Evolutionary conservation across 2,329 filamentous ascomycete species (phyloP), one percentile per base, ranked within the genome.

Genomic region (Ophiostoma sp.): DNA sequence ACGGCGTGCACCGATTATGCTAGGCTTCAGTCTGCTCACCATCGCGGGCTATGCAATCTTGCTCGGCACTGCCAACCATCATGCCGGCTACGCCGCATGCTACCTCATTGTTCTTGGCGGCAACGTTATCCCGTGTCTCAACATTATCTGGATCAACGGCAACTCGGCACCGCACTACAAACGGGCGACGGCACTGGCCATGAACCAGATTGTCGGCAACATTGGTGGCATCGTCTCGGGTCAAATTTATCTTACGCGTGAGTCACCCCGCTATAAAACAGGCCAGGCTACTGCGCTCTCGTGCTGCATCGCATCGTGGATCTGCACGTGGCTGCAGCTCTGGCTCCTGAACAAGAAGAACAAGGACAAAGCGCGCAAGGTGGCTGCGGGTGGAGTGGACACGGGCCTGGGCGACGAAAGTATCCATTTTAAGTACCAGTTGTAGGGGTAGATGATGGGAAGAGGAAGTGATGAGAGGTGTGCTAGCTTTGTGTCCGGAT

Each of bases 81-180:
- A 48, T 19, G 45, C 45, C 12, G 45, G 45, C 45, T 48, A 48
- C 12, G 45, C 45, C 15, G 45, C 45, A 11, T 48, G 45, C 45
- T 48, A 48, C 45, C 45, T 48, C 15, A 48, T 48, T 17, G 45
- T 48, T 15, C 15, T 48, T 2, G 45, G 45, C 2, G 45, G 45
- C 45, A 48, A 72, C 61, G 63, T 59, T 3, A 55, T 64, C 48
- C 63, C 71, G 9, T 63, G 71, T 33, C 61, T 72, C 17, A 72
- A 69, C 48, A 36, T 69, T 6, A 69, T 50, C 28, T 72, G 71
- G 71, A 45, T 72, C 48, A 69, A 59, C 63, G 48, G 61, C 61
- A 72, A 72, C 63, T 55, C 63, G 45, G 71, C 63, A 15, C 71
- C 71, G 12, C 61, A 72, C 36, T 69, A 72, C 71, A 72, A 72